Base-by-base conservation (phyloP, 1,284 basidiomycete species). In the Heterobasidion annosum region DNA sequence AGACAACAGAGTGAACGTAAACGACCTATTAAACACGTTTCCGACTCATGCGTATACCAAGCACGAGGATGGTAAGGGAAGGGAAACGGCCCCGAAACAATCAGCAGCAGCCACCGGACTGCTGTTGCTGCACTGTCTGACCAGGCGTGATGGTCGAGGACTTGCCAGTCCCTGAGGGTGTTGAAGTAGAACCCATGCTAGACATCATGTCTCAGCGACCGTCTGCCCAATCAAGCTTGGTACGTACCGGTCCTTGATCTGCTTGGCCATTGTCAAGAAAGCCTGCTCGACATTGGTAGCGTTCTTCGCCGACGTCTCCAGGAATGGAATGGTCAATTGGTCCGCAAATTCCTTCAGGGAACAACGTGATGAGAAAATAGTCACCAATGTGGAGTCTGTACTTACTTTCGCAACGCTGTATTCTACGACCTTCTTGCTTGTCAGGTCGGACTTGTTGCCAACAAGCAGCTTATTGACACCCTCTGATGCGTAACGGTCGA, bases 221-320 rank as follows among this genome's bases (percentile, higher is more conserved):
- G 7, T 46, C 32, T 1, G 46, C 15, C 44, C 34, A 50, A 34
- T 48, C 50, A 51, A 33, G 15, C 33, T 32, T 34, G 6, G 9
- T 32, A 63, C 79, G 45, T 64, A 88, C 88, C 93, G 86, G 73
- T 97, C 94, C 75, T 97, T 97, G 74, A 97, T 98, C 76, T 98
- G 93, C 76, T 97, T 97, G 16, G 96, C 96, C 87, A 99, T 93
- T 57, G 93, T 96, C 82, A 99, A 85, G 85, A 99, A 99, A 16
- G 97, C 97, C 70, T 99, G 94, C 72, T 99, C 97, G 59, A 99
- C 97, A 66, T 98, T 98, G 59, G 93, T 93, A 52, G 96, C 93
- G 66, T 93, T 93, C 90, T 99, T 99, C 53, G 97, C 97, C 13
- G 94, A 98, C 15, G 97, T 99, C 78, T 99, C 97, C 66, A 99